Conservation (phyloP, 192 early-diverging fungal species). For the Coemansia sp. region DNA sequence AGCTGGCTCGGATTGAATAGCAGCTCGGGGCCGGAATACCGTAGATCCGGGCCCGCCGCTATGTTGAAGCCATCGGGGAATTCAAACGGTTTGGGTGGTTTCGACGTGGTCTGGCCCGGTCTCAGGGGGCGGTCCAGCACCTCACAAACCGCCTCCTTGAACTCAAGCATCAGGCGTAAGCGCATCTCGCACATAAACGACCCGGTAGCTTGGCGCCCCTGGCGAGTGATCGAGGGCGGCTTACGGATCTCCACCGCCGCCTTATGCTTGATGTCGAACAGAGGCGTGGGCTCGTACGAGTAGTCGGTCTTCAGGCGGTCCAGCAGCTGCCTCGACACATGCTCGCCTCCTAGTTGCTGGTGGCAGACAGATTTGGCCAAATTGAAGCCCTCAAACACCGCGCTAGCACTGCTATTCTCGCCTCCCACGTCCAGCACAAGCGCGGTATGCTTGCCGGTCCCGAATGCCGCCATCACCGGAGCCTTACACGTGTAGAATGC, state of each 20-base stretch:
- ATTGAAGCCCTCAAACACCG: conserved; percentile 97
- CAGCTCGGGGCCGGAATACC: conserved; percentile 81
- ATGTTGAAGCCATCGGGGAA: conserved; percentile 94
- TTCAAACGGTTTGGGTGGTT: conserved; percentile 86
- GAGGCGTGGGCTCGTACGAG: conserved; percentile 69
- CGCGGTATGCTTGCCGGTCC: conserved; percentile 81
- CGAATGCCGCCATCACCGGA: conserved; percentile 92
- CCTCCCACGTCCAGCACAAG: conserved; percentile 93
- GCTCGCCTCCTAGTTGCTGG: conserved; percentile 78
- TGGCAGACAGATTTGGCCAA: conserved; percentile 76
- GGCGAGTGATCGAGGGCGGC: conserved; percentile 55
- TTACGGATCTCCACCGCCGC: conserved; percentile 67
- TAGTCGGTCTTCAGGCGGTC: conserved; percentile 59
- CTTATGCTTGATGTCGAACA: conserved; percentile 81
- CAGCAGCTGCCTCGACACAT: conserved; percentile 74
- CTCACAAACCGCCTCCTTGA: conserved; percentile 91
- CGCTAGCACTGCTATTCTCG: conserved; percentile 80
- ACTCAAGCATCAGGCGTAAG: conserved; percentile 80
- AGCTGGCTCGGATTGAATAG: conserved; percentile 75
- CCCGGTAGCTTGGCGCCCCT: conserved; percentile 18
- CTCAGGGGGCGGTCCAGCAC: conserved; percentile 53
- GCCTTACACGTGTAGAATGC: conserved; percentile 92
- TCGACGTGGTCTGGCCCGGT: conserved; percentile 38
- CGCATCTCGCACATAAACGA: conserved; percentile 74
- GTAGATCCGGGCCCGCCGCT: conserved; percentile 65